Conservation (phyloP, 225 moss, liverwort and hornwort species). For the Sphagnum contortum region DNA sequence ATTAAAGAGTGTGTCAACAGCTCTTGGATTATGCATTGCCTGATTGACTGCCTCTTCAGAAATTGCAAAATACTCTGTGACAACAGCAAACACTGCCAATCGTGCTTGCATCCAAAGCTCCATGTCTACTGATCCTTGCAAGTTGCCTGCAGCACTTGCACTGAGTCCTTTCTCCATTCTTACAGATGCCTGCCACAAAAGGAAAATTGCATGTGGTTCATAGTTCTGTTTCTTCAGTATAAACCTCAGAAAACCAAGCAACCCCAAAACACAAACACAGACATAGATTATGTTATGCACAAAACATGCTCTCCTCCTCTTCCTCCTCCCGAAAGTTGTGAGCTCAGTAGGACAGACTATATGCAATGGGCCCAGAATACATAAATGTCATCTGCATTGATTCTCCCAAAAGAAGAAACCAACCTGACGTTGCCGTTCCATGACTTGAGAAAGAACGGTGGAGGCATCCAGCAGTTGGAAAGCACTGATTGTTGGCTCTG, state of each 20-base stretch:
- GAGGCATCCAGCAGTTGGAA: slow-evolving; percentile 31
- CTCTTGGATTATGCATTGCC: slow-evolving; percentile 22
- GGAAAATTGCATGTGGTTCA: background rate
- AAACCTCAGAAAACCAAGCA: too few species aligned
- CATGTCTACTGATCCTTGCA: background rate
- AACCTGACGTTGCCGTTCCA: slow-evolving; percentile 25
- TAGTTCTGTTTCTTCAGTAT: too few species aligned
- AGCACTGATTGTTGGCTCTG: slow-evolving; percentile 25
- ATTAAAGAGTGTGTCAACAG: slow-evolving; percentile 19
- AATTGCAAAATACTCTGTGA: slow-evolving; percentile 19
- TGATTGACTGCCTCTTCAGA: slow-evolving; percentile 25
- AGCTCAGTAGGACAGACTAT: too few species aligned
- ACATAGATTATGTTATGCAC: too few species aligned
- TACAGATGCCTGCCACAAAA: slow-evolving; percentile 6
- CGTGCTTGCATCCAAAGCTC: slow-evolving; percentile 28
- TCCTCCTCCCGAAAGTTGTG: too few species aligned
- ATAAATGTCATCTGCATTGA: too few species aligned
- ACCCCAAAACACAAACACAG: too few species aligned
- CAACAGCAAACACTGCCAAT: slow-evolving; percentile 22
- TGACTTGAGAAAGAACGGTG: slow-evolving; percentile 24
- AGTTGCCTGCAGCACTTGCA: background rate
- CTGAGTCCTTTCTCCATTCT: slow-evolving; percentile 3
- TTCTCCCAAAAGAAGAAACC: too few species aligned
- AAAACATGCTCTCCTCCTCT: too few species aligned
- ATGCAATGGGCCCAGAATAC: too few species aligned